A percentile compares a stretch with the other conserved stretches of the same genome.
Evolutionary conservation across 768 basidiomycete genomes (phyloP).

Genomic region (Heimioporus sp.): DNA sequence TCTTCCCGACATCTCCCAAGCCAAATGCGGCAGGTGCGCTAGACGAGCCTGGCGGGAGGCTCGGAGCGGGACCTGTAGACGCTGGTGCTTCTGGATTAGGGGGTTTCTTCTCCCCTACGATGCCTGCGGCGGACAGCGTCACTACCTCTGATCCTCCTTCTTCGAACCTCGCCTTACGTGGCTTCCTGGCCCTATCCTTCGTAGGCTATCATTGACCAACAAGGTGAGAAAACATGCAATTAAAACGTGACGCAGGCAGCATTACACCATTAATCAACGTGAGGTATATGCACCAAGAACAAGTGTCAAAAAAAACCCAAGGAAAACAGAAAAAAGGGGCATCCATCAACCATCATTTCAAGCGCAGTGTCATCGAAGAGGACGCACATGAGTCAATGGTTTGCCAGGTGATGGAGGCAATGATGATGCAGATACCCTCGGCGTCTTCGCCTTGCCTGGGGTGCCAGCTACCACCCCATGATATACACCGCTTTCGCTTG

Average conservation of each 20-base stretch:
- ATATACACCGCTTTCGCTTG: slow-evolving; percentile 4
- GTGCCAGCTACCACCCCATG: slow-evolving; percentile 21
- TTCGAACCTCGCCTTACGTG: slow-evolving; percentile 43
- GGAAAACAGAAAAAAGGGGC: slow-evolving; percentile 12
- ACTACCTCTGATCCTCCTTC: slow-evolving; percentile 2
- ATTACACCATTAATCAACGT: slow-evolving; percentile 33
- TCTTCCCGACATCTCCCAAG: slow-evolving; percentile 4
- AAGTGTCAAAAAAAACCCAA: slow-evolving; percentile 6
- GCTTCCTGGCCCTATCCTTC: slow-evolving; percentile 69
- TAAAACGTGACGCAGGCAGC: slow-evolving; percentile 20
- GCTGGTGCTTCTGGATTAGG: slow-evolving; percentile 1
- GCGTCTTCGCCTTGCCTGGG: slow-evolving; percentile 19
- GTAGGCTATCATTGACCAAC: slow-evolving; percentile 55
- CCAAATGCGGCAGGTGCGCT: background rate
- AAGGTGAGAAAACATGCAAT: slow-evolving; percentile 26
- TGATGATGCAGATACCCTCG: slow-evolving; percentile 17
- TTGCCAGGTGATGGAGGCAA: slow-evolving; percentile 52
- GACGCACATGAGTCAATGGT: slow-evolving; percentile 86
- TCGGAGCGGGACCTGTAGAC: slow-evolving; percentile 3
- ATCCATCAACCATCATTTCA: slow-evolving; percentile 45
- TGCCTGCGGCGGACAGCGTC: background rate
- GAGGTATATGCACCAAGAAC: slow-evolving; percentile 21
- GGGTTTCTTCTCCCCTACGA: background rate
- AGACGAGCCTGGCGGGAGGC: background rate
- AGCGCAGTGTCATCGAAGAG: slow-evolving; percentile 59